These are phyloP conservation scores for Klebsormidium nitens DNA, from an alignment of 139 green algal species.

Conservation along the genomic window DNA sequence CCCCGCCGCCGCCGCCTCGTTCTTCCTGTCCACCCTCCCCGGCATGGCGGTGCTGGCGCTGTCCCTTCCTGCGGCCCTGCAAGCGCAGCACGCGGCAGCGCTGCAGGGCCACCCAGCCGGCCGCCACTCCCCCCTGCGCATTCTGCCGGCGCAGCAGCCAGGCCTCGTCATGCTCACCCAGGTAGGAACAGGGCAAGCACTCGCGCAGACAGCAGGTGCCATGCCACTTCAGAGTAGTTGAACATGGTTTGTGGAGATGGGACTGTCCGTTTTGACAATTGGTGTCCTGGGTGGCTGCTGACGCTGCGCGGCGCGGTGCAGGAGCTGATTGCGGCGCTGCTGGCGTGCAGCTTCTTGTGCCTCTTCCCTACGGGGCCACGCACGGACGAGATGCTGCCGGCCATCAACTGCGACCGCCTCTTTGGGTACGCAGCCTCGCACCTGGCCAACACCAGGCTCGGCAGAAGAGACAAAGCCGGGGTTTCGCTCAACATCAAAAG, in stretches of 20 bases:
- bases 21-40: slow-evolving; percentile 16
- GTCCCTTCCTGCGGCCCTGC: not conserved
- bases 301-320: not conserved
- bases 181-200: too few relatives aligned
- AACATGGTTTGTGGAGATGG: too few relatives aligned
- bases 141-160: slow-evolving; percentile 9
- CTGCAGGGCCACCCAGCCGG: not conserved
- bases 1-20: too few relatives aligned
- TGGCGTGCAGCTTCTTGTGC: slow-evolving; percentile 26
- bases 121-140: not conserved
- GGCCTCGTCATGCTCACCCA: slow-evolving; percentile 17
- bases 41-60: slow-evolving; percentile 15
- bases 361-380: slow-evolving; percentile 9
- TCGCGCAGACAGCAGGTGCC: too few relatives aligned
- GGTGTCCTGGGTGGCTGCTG: too few relatives aligned
- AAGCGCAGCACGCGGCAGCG: not conserved
- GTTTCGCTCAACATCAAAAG: too few relatives aligned
- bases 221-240: too few relatives aligned
- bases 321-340: slow-evolving; percentile 25
- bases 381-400: slow-evolving; percentile 11
- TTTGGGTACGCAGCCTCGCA: slow-evolving; percentile 25
- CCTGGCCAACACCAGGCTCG: too few relatives aligned
- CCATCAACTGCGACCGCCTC: slow-evolving; percentile 30
- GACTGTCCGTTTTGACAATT: too few relatives aligned
- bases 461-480: too few relatives aligned